Base-by-base conservation (phyloP, 441 rosid genomes). In the Gossypium armourianum region DNA sequence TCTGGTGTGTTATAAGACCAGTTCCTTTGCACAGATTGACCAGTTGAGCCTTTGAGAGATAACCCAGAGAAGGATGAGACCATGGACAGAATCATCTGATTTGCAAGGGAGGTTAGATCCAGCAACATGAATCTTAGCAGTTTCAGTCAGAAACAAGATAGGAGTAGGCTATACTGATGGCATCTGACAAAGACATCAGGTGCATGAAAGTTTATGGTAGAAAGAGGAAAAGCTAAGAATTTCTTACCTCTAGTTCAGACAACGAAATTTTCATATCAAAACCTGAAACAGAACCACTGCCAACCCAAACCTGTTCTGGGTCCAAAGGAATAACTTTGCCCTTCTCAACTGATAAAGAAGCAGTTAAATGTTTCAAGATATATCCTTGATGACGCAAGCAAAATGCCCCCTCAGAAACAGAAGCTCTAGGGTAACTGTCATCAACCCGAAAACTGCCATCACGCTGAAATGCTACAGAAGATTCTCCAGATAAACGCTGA, bases 281-380 rank as follows among this genome's bases (percentile, higher is more conserved):
- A 74, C 96, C 97, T 55, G 89, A 81, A 80, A 90, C 58, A 68
- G 86, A 84, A 80, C 95, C 93, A 67, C 58, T 72, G 67, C 98
- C 98, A 57, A 75, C 77, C 95, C 93, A 93, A 75, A 82, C 83
- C 65, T 78, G 78, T 71, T 76, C 76, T 47, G 75, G 72, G 23
- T 72, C 78, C 69, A 66, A 76, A 78, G 80, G 80, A 54, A 73
- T 76, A 76, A 72, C 69, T 75, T 73, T 73, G 68, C 65, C 77
- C 83, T 79, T 87, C 84, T 83, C 84, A 70, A 63, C 84, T 65
- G 88, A 84, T 75, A 89, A 75, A 67, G 65, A 83, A 69, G 79
- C 86, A 69, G 69, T 80, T 62, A 90, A 76, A 72, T 90, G 85
- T 72, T 83, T 83, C 86, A 93, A 79, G 71, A 93, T 90, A 76